Base-by-base conservation (phyloP, 1,284 basidiomycete genomes). In the Anthracocystis panici-leucophaei region DNA sequence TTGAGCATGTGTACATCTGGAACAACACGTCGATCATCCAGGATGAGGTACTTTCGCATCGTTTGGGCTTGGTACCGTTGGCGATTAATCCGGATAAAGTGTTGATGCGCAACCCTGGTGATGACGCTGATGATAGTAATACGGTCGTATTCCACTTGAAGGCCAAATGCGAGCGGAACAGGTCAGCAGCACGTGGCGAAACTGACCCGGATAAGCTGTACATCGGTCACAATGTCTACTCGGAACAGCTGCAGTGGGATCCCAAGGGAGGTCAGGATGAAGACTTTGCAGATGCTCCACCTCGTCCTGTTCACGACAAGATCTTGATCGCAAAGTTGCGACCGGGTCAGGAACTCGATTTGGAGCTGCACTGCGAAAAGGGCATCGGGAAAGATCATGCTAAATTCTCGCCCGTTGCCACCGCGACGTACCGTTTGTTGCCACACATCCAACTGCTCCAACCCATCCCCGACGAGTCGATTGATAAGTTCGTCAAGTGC, bases 361-460 rank as follows among this genome's bases (percentile, higher is more conserved):
- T 95, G 86, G 93, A 97, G 84, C 84, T 97, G 66, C 95, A 99
- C 84, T 95, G 94, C 51, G 88, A 95, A 66, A 98, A 98, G 84
- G 93, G 95, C 8, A 90, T 94, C n/a, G 95, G 94, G 21, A 94
- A 93, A 80, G 94, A 96, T 79, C 97, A 99, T 83, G 95, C 97
- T 45, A 99, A 99, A 85, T 99, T 93, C 86, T 94, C 91, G 62
- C 94, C 97, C n/a, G 97, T 99, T 55, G 77, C 85, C 53, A 82
- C 61, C 4, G 79, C 96, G 1, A 93, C 95, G 2, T 99, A 99
- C 86, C 92, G 96, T 51, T 89, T 98, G 5, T 89, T 97, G 25
- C 97, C 96, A 0, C 89, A 92, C 78, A 93, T 99, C 84, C 88
- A 91, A 70, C 90, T 99, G 75, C 84, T 89, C 68, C 90, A 91